Evolutionary conservation across 129 eudicot species (phyloP).

Genomic region (Flaveria bidentis): DNA sequence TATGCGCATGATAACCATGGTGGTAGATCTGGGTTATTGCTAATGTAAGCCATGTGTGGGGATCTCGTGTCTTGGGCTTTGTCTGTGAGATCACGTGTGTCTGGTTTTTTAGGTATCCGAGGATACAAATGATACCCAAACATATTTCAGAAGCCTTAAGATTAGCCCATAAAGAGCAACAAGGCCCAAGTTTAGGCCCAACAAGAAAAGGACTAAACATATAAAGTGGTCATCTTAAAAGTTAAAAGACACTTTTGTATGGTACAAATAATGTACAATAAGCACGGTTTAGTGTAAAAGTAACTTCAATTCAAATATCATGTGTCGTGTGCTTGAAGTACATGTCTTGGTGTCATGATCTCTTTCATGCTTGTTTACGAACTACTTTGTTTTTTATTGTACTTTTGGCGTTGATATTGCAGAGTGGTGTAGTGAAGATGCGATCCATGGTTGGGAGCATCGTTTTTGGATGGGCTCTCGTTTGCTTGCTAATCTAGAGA

Average conservation of each 20-base stretch:
- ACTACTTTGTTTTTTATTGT: neutral
- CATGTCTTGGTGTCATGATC: neutral
- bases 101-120: conserved; percentile 29
- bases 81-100: conserved; percentile 38
- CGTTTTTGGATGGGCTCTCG: conserved; percentile 48
- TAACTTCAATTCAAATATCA: too few species aligned
- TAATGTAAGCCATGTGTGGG: conserved; percentile 29
- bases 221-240: too few species aligned
- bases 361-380: neutral
- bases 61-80: conserved; percentile 34
- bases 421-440: conserved; percentile 60
- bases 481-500: conserved; percentile 41
- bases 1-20: conserved; percentile 24
- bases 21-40: conserved; percentile 5
- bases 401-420: conserved; percentile 29
- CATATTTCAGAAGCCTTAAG: neutral
- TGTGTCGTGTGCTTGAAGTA: neutral
- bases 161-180: neutral
- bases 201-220: too few species aligned
- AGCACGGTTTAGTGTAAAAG: too few species aligned
- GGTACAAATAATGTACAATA: too few species aligned
- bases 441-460: conserved; percentile 45
- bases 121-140: neutral
- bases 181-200: neutral
- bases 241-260: too few species aligned